Percentiles rank a stretch among this genome's conserved stretches.
Conservation (phyloP, 192 early-diverging fungal species). For the Umbelopsis sp. region DNA sequence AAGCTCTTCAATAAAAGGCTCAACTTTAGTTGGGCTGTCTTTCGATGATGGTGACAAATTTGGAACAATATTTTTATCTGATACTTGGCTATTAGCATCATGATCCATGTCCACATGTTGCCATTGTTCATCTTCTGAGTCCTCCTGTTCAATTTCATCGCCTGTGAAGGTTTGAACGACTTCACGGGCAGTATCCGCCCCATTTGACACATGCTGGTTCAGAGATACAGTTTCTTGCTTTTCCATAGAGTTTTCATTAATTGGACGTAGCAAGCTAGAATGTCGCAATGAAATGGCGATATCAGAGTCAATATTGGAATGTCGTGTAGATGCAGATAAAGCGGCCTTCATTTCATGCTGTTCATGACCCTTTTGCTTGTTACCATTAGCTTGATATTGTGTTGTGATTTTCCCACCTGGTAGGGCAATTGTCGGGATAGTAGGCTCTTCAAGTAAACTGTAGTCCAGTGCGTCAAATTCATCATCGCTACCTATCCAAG, state of each 20-base stretch:
- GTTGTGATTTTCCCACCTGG: too few species aligned
- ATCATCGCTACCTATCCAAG: constrained; percentile 3
- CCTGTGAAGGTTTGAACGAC: neutral
- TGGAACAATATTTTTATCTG: neutral
- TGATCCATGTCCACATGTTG: neutral
- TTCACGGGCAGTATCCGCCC: neutral
- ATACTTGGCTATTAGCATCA: neutral
- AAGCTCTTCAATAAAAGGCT: too few species aligned
- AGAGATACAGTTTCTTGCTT: neutral
- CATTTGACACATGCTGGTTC: neutral
- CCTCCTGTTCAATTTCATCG: neutral
- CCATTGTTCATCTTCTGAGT: neutral
- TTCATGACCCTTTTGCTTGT: too few species aligned
- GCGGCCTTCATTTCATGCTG: too few species aligned
- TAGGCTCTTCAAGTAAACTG: constrained; percentile 7
- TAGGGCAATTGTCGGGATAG: neutral
- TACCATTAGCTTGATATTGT: too few species aligned
- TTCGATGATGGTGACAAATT: neutral
- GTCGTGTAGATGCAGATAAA: too few species aligned
- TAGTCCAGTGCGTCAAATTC: constrained; percentile 1
- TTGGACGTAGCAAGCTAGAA: neutral
- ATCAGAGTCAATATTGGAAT: neutral
- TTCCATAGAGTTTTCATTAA: neutral
- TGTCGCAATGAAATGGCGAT: neutral
- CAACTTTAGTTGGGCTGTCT: too few species aligned